Base-by-base conservation (phyloP, 257 asterid species). In the Rehmannia glutinosa region DNA sequence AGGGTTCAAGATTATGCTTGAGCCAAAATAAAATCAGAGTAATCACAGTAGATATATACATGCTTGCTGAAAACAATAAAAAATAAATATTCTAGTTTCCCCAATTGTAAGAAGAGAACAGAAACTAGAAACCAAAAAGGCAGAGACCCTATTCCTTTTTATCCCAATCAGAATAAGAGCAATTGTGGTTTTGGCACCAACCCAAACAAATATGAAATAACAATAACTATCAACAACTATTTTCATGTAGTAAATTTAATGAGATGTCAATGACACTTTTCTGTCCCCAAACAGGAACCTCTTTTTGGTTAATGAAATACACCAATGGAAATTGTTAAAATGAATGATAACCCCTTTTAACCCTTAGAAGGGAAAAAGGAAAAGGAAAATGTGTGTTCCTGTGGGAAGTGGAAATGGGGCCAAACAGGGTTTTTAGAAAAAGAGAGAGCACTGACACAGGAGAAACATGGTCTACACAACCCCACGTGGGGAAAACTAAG, bases 401-500 rank as follows among this genome's bases (percentile, higher is more conserved):
- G 1, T 38, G n/a, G 43, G 12, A 38, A 38, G 43, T 7, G 43
- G n/a, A 38, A 38, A 38, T 38, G 43, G 43, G 43, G 43, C 13
- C 10, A 9, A 3, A 38, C 42, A 10, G 24, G 12, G 1, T 12
- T 8, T n/a, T n/a, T n/a, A n/a, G n/a, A 47, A 9, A 16, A 11
- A 50, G 56, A 50, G 56, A 21, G 30, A 20, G 32, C 1, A 45
- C 52, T 45, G 52, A 45, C 52, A 45, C 9, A 3, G 15, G 38
- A 11, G 21, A 50, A 61, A 49, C 0, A 24, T 52, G 33, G 39
- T 11, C 39, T 30, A 27, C 41, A 73, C 64, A 38, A 47, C 47
- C 73, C 55, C 77, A 73, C 77, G 77, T 73, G 77, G 63, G 77
- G 53, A 56, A 54, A 45, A 11, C 50, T 36, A 59, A 50, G 19